phyloP scores from a whole-genome alignment of 495 filamentous ascomycete genomes.

The Lepraria neglecta region DNA sequence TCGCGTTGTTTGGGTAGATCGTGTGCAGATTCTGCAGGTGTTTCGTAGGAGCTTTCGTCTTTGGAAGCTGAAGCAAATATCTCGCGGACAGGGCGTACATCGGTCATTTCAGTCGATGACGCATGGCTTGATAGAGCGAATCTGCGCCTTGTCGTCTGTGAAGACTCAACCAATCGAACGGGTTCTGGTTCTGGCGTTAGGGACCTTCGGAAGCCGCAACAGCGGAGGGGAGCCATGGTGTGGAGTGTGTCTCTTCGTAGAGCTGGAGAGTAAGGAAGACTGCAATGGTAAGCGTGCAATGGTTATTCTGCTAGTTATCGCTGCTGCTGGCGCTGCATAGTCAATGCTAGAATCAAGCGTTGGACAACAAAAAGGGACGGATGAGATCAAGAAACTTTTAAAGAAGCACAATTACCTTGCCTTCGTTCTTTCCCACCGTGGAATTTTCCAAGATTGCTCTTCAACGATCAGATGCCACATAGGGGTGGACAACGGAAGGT shows the following conservation, averaged over 20 bases:
- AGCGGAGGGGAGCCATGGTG: conserved; percentile 20
- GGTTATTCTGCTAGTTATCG: neutral
- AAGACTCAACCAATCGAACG: conserved; percentile 10
- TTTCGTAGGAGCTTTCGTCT: neutral
- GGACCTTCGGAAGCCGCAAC: conserved; percentile 19
- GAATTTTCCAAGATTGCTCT: too few species aligned
- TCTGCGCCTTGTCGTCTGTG: conserved; percentile 13
- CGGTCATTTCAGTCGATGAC: conserved; percentile 3
- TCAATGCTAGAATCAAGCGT: conserved; percentile 5
- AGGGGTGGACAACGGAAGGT: neutral
- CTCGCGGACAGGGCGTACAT: neutral
- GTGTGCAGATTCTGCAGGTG: neutral
- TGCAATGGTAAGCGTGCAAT: neutral
- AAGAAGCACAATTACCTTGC: neutral
- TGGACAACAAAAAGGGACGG: neutral
- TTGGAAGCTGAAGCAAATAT: conserved; percentile 8
- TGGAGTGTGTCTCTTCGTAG: neutral
- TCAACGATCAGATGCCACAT: neutral
- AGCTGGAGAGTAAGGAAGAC: neutral
- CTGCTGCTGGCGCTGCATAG: conserved; percentile 5
- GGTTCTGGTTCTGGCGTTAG: conserved; percentile 18
- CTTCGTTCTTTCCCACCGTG: neutral
- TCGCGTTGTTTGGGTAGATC: neutral
- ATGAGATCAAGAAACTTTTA: neutral
- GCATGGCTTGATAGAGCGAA: conserved; percentile 20